Percentiles rank a stretch among this genome's conserved stretches.
Evolutionary conservation across 257 asterid species (phyloP).

Genomic region (Ajuga chamaepitys): DNA sequence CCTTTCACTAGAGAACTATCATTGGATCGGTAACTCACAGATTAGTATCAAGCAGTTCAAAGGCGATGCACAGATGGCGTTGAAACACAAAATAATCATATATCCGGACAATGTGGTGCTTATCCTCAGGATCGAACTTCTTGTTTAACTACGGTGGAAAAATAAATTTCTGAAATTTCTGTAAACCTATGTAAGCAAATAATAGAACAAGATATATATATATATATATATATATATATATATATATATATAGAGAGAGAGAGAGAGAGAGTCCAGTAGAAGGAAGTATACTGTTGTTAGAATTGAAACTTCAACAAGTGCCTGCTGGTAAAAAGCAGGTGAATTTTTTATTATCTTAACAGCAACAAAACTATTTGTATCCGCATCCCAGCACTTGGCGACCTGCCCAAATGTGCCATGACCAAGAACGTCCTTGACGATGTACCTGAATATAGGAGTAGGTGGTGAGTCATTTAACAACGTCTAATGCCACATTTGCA

Average conservation of each 20-base stretch:
- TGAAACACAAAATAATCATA: slow-evolving; percentile 84
- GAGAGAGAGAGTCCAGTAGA: slow-evolving; percentile 15
- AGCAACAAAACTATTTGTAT: slow-evolving; percentile 72
- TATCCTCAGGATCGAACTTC: slow-evolving; percentile 99
- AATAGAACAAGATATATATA: no score
- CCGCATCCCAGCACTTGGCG: slow-evolving; percentile 95
- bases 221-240: no score
- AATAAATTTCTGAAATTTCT: slow-evolving; percentile 14
- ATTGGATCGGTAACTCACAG: slow-evolving; percentile 56
- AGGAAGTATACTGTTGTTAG: slow-evolving; percentile 61
- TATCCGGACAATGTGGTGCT: slow-evolving; percentile 96
- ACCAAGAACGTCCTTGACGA: slow-evolving; percentile 92
- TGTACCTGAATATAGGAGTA: slow-evolving; percentile 53
- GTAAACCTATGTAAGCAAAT: slow-evolving; percentile 12
- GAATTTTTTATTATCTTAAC: slow-evolving; percentile 90
- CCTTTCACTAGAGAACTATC: neutral
- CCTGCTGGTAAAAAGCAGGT: slow-evolving; percentile 99
- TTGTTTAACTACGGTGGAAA: slow-evolving; percentile 58
- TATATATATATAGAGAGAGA: no score
- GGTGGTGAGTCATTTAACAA: slow-evolving; percentile 12
- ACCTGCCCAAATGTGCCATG: slow-evolving; percentile 99
- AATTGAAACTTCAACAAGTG: slow-evolving; percentile 96
- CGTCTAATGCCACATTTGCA: slow-evolving; percentile 6
- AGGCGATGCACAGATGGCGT: slow-evolving; percentile 88
- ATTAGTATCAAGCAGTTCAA: slow-evolving; percentile 91